Evolutionary conservation across 495 filamentous ascomycete genomes (phyloP).

Genomic region (Xylaria venustula): DNA sequence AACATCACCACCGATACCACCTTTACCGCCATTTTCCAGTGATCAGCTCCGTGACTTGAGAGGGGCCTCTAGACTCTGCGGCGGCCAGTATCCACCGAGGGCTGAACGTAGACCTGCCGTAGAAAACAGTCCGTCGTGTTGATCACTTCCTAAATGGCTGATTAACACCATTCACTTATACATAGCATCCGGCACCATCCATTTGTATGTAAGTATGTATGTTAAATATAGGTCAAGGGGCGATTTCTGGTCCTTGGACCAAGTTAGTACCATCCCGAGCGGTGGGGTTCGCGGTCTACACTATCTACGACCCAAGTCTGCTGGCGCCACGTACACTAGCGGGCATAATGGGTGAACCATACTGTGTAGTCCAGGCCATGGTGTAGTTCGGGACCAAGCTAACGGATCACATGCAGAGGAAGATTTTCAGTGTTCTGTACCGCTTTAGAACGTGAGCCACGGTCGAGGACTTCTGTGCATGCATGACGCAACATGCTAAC

Average conservation of each 20-base stretch:
- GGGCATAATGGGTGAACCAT: not conserved
- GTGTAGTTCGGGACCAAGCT: not conserved
- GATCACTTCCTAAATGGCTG: no score
- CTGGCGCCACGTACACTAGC: not conserved
- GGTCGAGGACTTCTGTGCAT: not conserved
- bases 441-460: not conserved
- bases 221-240: not conserved
- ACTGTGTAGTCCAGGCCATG: not conserved
- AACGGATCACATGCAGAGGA: slow-evolving; percentile 2
- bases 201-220: not conserved
- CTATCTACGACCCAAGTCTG: not conserved
- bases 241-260: not conserved
- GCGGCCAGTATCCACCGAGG: not conserved
- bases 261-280: not conserved
- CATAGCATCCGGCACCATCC: not conserved
- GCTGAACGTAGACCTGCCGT: not conserved
- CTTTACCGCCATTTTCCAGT: not conserved
- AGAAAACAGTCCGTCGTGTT: no score
- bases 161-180: not conserved
- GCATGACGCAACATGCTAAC: slow-evolving; percentile 4
- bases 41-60: not conserved
- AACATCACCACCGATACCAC: not conserved
- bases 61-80: not conserved
- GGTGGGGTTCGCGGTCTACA: not conserved
- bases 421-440: not conserved